These are phyloP conservation scores for Geosmithia putterillii DNA, from an alignment of 2,329 filamentous ascomycete genomes.

Conservation along the genomic window DNA sequence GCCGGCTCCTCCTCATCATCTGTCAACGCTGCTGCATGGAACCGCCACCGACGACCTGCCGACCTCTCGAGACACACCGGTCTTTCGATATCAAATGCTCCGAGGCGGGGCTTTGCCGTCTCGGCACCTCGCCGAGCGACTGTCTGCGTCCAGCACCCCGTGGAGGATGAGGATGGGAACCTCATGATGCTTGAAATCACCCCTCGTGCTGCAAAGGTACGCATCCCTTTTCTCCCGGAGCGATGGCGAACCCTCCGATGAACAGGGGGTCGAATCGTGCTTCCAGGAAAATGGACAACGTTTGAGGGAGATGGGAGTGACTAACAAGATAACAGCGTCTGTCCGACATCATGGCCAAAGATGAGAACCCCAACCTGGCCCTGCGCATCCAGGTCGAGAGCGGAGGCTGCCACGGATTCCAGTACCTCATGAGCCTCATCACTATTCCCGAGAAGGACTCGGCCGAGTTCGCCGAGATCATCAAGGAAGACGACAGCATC, in stretches of 20 bases:
- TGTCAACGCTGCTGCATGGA: no score
- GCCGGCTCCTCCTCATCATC: background rate
- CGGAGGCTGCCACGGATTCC: conserved; percentile 94
- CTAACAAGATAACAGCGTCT: conserved; percentile 42
- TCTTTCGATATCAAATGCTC: background rate
- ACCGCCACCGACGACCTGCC: background rate
- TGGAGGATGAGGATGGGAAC: conserved; percentile 72
- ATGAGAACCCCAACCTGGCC: conserved; percentile 65
- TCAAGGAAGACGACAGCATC: conserved; percentile 71
- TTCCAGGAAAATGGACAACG: background rate
- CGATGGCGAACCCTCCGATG: background rate
- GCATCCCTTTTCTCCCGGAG: conserved; percentile 5
- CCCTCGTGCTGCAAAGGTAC: conserved; percentile 65
- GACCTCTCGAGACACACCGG: background rate
- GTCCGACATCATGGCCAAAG: conserved; percentile 60
- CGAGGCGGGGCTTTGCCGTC: conserved; percentile 19
- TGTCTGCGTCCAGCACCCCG: conserved; percentile 53
- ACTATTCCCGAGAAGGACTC: conserved; percentile 34
- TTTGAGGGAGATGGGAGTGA: background rate
- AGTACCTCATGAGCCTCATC: conserved; percentile 86
- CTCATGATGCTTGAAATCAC: conserved; percentile 77
- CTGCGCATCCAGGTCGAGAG: conserved; percentile 88
- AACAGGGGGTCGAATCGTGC: background rate
- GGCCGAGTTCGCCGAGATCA: conserved; percentile 15
- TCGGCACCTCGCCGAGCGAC: conserved; percentile 27